phyloP scores from a whole-genome alignment of 164 flowering plant species.

The Protea cynaroides region DNA sequence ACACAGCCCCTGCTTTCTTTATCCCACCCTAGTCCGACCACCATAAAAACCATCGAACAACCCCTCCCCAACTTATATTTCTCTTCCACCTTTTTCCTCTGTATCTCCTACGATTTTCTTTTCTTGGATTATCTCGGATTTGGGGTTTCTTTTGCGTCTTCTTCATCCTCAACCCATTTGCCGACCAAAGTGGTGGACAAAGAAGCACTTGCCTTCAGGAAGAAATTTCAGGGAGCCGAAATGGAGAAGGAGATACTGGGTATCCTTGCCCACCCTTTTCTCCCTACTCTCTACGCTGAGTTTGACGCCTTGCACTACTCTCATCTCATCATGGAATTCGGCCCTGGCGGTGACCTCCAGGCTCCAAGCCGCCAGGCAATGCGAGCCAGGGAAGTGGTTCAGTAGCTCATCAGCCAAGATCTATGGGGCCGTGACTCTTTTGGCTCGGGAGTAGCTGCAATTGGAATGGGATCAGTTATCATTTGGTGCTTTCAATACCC shows the following conservation, averaged over 20 bases:
- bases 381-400: constrained; percentile 55
- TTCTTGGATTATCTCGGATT: too few species aligned
- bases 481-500: too few species aligned
- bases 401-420: constrained; percentile 73
- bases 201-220: constrained; percentile 63
- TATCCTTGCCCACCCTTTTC: constrained; percentile 81
- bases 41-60: too few species aligned
- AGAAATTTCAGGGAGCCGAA: constrained; percentile 72
- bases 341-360: constrained; percentile 85
- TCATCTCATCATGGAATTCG: constrained; percentile 82
- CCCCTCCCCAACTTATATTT: too few species aligned
- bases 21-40: too few species aligned
- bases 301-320: constrained; percentile 83
- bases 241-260: constrained; percentile 75
- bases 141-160: too few species aligned
- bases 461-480: too few species aligned
- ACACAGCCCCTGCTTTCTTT: too few species aligned
- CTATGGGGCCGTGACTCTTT: constrained; percentile 65
- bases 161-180: too few species aligned
- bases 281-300: constrained; percentile 74
- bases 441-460: constrained; percentile 86
- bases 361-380: constrained; percentile 50
- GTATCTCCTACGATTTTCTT: too few species aligned
- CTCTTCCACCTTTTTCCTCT: too few species aligned
- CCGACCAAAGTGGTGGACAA: constrained; percentile 87